A percentile compares a stretch with the other conserved stretches of the same genome.
These are phyloP conservation scores for Aspergillus calidoustus DNA, from an alignment of 2,329 filamentous ascomycete species.

Conservation along the genomic window DNA sequence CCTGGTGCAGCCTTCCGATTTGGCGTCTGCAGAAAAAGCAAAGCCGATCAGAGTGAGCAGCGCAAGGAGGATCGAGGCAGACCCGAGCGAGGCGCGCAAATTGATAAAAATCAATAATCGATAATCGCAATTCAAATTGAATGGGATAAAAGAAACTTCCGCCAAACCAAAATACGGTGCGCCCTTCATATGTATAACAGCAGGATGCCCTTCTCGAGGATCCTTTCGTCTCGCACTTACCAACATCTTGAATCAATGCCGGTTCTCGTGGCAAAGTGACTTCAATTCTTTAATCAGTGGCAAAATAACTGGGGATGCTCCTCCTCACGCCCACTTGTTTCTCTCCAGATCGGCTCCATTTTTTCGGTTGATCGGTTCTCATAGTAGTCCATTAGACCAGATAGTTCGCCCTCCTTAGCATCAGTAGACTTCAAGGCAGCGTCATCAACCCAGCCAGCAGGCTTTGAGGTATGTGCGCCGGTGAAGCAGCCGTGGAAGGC, in stretches of 20 bases:
- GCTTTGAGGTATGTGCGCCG: not conserved
- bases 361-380: not conserved
- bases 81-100: slow-evolving; percentile 23
- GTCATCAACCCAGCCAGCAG: not conserved
- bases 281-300: not conserved
- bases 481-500: not conserved
- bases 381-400: not conserved
- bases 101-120: slow-evolving; percentile 8
- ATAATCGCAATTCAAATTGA: slow-evolving; percentile 13
- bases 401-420: slow-evolving; percentile 2
- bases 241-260: not conserved
- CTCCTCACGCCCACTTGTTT: not conserved
- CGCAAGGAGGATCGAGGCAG: not conserved
- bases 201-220: not conserved
- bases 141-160: slow-evolving; percentile 17
- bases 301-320: not conserved
- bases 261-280: not conserved
- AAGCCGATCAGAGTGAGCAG: not conserved
- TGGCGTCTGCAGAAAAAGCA: slow-evolving; percentile 8
- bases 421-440: not conserved
- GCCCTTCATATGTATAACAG: not conserved
- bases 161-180: slow-evolving; percentile 18
- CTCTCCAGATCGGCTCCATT: slow-evolving; percentile 1
- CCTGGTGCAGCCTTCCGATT: not conserved
- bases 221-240: not conserved